These are phyloP conservation scores for Delonix regia DNA, from an alignment of 306 rosid species.

Conservation along the genomic window DNA sequence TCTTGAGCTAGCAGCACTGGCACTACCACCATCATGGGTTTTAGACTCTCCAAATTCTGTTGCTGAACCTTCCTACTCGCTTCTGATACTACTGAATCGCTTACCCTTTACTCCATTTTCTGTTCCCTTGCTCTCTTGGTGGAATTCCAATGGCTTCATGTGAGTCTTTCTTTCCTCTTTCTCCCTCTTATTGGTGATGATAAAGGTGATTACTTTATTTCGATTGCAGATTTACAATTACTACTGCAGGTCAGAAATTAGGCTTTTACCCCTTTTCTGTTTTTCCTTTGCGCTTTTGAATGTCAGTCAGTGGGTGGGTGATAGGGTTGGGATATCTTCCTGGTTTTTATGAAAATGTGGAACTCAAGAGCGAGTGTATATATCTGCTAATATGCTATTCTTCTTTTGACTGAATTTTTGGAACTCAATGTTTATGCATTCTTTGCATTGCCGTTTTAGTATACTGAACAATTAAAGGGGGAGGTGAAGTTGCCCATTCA, in stretches of 20 bases:
- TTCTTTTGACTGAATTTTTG: neutral
- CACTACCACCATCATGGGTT: neutral
- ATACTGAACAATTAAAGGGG: neutral
- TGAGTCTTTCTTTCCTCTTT: conserved; percentile 41
- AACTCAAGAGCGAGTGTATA: neutral
- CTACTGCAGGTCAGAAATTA: neutral
- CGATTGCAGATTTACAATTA: conserved; percentile 22
- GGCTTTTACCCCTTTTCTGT: neutral
- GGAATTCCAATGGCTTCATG: conserved; percentile 66
- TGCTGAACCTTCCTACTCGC: neutral
- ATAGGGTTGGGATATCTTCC: conserved; percentile 11
- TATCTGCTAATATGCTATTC: neutral
- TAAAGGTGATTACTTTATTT: conserved; percentile 14
- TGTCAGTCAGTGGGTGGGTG: neutral
- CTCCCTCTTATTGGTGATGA: neutral
- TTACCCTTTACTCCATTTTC: conserved; percentile 17
- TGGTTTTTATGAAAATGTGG: neutral
- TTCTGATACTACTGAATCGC: neutral
- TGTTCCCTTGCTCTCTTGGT: conserved; percentile 7
- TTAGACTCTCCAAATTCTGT: neutral
- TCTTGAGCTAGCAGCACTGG: neutral
- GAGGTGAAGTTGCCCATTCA: neutral
- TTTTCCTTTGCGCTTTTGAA: conserved; percentile 18
- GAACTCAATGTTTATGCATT: neutral
- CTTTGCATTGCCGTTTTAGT: neutral